Evolutionary conservation across 306 rosid genomes (phyloP).

Genomic region (Rosa lucieae): DNA sequence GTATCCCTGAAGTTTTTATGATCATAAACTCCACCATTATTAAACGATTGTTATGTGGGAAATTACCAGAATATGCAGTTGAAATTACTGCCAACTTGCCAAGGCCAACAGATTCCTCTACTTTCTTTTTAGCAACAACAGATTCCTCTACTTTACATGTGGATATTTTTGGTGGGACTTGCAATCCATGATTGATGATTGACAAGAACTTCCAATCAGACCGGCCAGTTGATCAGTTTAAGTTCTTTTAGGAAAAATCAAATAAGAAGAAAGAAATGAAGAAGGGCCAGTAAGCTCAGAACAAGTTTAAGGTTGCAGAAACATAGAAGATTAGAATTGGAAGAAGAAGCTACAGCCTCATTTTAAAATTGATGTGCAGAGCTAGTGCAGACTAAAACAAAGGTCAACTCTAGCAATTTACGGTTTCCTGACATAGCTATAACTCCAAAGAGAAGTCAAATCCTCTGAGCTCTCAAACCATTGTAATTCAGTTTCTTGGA

Average conservation of each 20-base stretch:
- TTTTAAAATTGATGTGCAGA: background rate
- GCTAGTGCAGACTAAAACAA: background rate
- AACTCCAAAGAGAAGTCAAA: conserved; percentile 12
- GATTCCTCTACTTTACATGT: background rate
- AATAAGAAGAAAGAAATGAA: background rate
- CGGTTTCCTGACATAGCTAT: conserved; percentile 12
- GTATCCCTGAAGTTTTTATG: background rate
- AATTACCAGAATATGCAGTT: background rate
- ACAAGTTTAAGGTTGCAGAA: conserved; percentile 1
- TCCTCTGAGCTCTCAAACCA: background rate
- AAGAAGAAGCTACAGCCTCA: background rate
- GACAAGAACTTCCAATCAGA: background rate
- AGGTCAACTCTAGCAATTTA: conserved; percentile 15
- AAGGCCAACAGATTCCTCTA: background rate
- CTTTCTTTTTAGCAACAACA: background rate
- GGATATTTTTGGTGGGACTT: background rate
- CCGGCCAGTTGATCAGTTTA: background rate
- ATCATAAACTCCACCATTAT: too few species aligned
- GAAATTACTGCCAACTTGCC: background rate
- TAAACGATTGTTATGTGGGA: background rate
- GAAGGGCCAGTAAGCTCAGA: background rate
- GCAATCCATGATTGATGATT: background rate
- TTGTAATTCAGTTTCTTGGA: conserved; percentile 1
- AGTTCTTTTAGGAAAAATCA: background rate
- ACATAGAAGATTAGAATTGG: background rate